phyloP scores from a whole-genome alignment of 2,329 filamentous ascomycete genomes.

The Fusarium nematophilum region DNA sequence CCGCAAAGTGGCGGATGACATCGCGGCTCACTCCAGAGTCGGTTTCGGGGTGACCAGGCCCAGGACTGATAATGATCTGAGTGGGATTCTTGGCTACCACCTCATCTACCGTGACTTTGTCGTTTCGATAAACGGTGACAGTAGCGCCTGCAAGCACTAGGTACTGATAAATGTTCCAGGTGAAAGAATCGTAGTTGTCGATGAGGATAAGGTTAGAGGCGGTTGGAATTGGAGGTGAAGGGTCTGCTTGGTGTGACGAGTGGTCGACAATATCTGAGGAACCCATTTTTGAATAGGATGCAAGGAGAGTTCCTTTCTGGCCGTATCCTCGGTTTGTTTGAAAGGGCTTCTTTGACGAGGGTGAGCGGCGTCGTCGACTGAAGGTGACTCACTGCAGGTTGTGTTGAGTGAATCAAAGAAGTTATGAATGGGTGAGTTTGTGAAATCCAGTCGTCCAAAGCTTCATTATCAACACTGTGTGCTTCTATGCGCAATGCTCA shows the following conservation, averaged over 20 bases:
- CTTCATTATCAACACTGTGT: not conserved
- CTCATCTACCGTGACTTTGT: conserved; percentile 87
- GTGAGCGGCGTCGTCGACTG: conserved; percentile 24
- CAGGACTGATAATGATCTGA: conserved; percentile 93
- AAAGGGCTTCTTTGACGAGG: conserved; percentile 9
- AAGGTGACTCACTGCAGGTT: conserved; percentile 36
- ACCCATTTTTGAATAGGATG: conserved; percentile 56
- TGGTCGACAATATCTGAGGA: conserved; percentile 73
- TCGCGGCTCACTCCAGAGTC: conserved; percentile 95
- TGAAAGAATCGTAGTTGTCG: conserved; percentile 99
- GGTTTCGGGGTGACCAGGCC: conserved; percentile 89
- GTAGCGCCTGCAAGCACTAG: conserved; percentile 93
- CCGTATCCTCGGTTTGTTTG: conserved; percentile 2
- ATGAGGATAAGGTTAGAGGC: conserved; percentile 94
- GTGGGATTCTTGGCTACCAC: conserved; percentile 87
- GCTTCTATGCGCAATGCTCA: not conserved
- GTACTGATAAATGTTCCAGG: conserved; percentile 99
- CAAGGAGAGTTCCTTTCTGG: not conserved
- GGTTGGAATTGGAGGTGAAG: conserved; percentile 76
- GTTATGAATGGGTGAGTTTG: conserved; percentile 27
- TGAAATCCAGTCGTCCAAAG: not conserved
- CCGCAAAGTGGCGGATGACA: conserved; percentile 89
- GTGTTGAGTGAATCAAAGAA: conserved; percentile 31
- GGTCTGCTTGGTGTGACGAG: conserved; percentile 85
- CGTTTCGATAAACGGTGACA: conserved; percentile 91